A percentile compares a stretch with the other conserved stretches of the same genome.
These are phyloP conservation scores for Oryza australiensis DNA, from an alignment of 176 grass and related monocot species.

Conservation along the genomic window DNA sequence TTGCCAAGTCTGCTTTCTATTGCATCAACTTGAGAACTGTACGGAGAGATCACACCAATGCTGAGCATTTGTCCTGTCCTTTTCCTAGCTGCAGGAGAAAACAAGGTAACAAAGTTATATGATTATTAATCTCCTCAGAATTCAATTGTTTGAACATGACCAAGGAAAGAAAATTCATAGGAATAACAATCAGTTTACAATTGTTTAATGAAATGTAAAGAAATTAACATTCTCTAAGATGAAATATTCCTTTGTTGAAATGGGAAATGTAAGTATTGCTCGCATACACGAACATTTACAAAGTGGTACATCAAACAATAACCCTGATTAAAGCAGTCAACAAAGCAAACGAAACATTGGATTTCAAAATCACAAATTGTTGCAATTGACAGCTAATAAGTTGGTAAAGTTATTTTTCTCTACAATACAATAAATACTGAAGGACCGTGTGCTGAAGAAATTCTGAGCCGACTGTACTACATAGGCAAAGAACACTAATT, in stretches of 20 bases:
- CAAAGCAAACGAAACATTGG: not conserved
- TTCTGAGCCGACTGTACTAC: not conserved
- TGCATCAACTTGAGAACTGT: conserved; percentile 56
- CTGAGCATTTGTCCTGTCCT: conserved; percentile 42
- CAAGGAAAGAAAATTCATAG: not conserved
- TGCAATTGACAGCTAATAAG: no score
- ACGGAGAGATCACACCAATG: conserved; percentile 74
- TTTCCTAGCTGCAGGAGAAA: conserved; percentile 46
- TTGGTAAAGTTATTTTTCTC: no score
- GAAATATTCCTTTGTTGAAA: no score
- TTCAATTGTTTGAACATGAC: not conserved
- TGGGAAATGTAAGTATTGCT: no score
- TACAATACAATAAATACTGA: no score
- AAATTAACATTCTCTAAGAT: no score
- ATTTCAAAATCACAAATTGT: not conserved
- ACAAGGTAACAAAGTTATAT: not conserved
- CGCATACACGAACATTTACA: no score
- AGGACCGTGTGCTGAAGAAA: not conserved
- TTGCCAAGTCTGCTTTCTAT: conserved; percentile 59
- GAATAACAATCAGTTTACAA: no score
- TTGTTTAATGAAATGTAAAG: not conserved
- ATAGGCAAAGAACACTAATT: not conserved
- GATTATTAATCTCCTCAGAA: not conserved
- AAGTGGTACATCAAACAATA: no score
- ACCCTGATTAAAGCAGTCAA: no score